A percentile compares a stretch with the other conserved stretches of the same genome.
Conservation (phyloP, 805 yeast genomes). For the Ogataea nonfermentans region DNA sequence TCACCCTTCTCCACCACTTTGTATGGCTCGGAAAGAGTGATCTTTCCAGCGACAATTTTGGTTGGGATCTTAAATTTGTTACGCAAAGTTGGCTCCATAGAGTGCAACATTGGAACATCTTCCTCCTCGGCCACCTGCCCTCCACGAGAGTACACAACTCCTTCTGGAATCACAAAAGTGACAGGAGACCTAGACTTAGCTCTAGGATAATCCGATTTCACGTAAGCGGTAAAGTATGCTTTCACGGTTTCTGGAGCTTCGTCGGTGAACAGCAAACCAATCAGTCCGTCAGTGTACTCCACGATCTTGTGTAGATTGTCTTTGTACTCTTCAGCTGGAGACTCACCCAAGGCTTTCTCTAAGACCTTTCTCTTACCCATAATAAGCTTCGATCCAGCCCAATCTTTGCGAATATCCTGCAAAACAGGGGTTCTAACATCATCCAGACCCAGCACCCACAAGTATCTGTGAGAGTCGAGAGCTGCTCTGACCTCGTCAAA, state of each 20-base stretch:
- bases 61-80: constrained; percentile 90
- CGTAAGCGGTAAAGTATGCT: constrained; percentile 78
- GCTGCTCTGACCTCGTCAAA: constrained; percentile 87
- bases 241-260: constrained; percentile 86
- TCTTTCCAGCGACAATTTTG: constrained; percentile 84
- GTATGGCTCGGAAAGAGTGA: constrained; percentile 70
- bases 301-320: constrained; percentile 75
- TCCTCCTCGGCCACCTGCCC: constrained; percentile 89
- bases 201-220: constrained; percentile 81
- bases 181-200: constrained; percentile 85
- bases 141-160: constrained; percentile 91
- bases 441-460: constrained; percentile 83
- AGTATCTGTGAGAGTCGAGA: constrained; percentile 72
- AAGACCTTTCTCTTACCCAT: constrained; percentile 92
- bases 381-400: constrained; percentile 86
- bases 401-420: constrained; percentile 87
- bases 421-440: constrained; percentile 95
- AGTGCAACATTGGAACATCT: constrained; percentile 95
- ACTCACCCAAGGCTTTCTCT: constrained; percentile 87
- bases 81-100: constrained; percentile 90
- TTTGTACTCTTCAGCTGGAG: constrained; percentile 85
- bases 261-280: constrained; percentile 86
- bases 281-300: constrained; percentile 65
- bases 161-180: constrained; percentile 82
- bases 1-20: constrained; percentile 80